Evolutionary conservation across 768 basidiomycete species (phyloP), one percentile per base, ranked within the genome.

Genomic region (Leucocoprinus sp.): DNA sequence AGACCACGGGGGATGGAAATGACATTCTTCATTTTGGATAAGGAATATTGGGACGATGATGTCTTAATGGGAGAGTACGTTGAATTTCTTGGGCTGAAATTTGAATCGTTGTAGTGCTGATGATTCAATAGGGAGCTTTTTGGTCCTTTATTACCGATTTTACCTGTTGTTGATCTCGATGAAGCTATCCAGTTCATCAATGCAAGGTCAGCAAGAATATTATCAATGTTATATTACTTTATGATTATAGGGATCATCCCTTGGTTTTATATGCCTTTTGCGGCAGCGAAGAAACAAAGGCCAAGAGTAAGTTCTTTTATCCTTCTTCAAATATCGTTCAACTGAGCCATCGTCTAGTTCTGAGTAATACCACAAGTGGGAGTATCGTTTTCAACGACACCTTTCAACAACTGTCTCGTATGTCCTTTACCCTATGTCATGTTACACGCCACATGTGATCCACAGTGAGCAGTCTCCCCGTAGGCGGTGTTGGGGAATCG

Each of bases 241-340:
- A 5, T 31, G 14, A 7, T 42, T 6, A 42, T 41, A 82, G 80
- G 15, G 69, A 73, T 28, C 68, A 74, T 46, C 76, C 85, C 1
- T 67, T 87, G 4, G 76, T 76, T 2, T 33, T 85, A 18, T 86
- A 87, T 51, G 68, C 66, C 1, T 89, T 86, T 58, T 79, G 76
- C 0, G 70, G 77, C 12, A 63, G 71, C 35, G 60, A 66, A 0
- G 57, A 59, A 4, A 50, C 59, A 0, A 76, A 74, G 47, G 52
- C 62, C 8, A 62, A 57, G 29, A 55, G 75, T 74, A 33, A 26
- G 67, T 57, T 8, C 17, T 2, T 18, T 27, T 28, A 5, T 12
- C 28, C 0, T 40, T 14, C 11, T 36, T 15, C 24, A 12, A 37
- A n/a, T 6, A 15, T 15, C 4, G 26, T 17, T 21, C 8, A 12